These are phyloP conservation scores for Chloranthus sessilifolius DNA, from an alignment of 164 flowering plant species.

Conservation along the genomic window DNA sequence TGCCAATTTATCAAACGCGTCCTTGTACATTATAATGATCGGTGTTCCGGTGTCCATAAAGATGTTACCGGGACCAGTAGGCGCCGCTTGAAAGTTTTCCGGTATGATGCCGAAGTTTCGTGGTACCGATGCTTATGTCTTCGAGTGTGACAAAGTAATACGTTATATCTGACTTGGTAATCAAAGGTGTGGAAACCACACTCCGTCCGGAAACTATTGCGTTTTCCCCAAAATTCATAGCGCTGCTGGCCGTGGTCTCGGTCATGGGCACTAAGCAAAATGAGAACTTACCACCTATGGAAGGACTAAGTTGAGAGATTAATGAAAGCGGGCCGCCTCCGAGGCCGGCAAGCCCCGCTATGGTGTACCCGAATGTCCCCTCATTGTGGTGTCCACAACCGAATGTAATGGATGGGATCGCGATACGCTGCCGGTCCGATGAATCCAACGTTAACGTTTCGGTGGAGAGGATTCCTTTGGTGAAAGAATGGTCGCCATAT, in stretches of 20 bases:
- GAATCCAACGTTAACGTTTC: constrained; percentile 63
- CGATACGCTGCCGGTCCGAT: no score
- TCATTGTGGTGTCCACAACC: constrained; percentile 73
- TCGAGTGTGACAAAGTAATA: constrained; percentile 44
- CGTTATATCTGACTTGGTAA: constrained; percentile 5
- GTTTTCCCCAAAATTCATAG: constrained; percentile 29
- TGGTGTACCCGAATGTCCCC: constrained; percentile 53
- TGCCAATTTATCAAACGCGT: constrained; percentile 15
- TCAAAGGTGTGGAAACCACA: constrained; percentile 37
- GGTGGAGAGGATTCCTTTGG: constrained; percentile 48
- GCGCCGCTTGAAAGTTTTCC: no score
- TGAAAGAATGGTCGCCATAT: constrained; percentile 67
- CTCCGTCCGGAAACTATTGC: constrained; percentile 27
- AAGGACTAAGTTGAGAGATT: constrained; percentile 60
- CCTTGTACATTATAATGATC: constrained; percentile 19
- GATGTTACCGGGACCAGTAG: no score
- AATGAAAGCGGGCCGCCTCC: constrained; percentile 82
- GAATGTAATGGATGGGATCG: constrained; percentile 45
- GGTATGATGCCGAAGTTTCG: constrained; percentile 1
- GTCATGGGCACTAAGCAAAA: constrained; percentile 65
- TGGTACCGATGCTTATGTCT: constrained; percentile 34
- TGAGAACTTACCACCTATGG: constrained; percentile 56
- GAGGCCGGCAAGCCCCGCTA: constrained; percentile 68
- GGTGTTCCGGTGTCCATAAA: constrained; percentile 69
- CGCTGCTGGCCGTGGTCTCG: constrained; percentile 19